Evolutionary conservation across 805 yeast species (phyloP).

Genomic region (Isabelozyma pseudorhagii): DNA sequence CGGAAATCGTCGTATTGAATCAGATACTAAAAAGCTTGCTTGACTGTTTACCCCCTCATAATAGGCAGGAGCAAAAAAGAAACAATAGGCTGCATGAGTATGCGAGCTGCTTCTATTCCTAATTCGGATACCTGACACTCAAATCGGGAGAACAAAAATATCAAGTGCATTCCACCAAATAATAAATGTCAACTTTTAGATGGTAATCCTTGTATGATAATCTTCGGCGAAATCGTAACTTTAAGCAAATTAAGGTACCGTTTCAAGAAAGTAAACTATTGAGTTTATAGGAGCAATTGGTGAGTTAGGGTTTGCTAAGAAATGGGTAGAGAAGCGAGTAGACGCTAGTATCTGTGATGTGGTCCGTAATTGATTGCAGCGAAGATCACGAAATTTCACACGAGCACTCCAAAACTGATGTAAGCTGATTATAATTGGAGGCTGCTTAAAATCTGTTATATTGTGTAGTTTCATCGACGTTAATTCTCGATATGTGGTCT

Average conservation of each 20-base stretch:
- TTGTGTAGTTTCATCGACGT: too few relatives aligned
- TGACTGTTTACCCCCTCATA: too few relatives aligned
- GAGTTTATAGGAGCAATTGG: not conserved
- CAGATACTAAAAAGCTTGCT: too few relatives aligned
- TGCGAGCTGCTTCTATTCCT: not conserved
- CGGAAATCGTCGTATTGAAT: not conserved
- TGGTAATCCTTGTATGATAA: too few relatives aligned
- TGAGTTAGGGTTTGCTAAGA: not conserved
- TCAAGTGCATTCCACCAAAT: not conserved
- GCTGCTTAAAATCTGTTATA: too few relatives aligned
- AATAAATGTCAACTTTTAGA: not conserved
- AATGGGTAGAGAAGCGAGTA: not conserved
- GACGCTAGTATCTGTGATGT: not conserved
- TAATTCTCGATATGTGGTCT: too few relatives aligned
- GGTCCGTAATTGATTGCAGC: not conserved
- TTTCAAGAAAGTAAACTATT: too few relatives aligned
- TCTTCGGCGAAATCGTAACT: not conserved
- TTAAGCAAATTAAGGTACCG: not conserved
- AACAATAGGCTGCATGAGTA: not conserved
- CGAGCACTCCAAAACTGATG: not conserved
- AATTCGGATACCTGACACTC: not conserved
- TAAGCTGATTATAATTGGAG: not conserved
- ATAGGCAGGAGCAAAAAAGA: too few relatives aligned
- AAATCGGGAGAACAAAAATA: not conserved
- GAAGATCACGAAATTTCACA: not conserved